Evolutionary conservation across 192 early-diverging fungal species (phyloP), one percentile per base, ranked within the genome.

Genomic region (Gaertneriomyces sp.): DNA sequence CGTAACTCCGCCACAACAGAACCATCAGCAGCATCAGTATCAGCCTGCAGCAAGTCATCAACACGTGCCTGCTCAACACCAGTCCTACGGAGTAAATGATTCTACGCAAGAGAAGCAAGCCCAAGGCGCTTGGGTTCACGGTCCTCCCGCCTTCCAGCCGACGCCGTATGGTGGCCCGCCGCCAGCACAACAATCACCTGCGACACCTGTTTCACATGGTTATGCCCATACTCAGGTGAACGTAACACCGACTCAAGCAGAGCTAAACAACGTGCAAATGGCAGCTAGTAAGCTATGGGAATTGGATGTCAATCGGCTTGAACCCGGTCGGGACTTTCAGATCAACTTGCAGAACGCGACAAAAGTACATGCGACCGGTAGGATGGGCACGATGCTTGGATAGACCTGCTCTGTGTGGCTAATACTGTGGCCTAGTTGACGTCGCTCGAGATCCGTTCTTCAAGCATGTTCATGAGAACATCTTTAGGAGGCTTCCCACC

Each of bases 321-420:
- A 45, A 14, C 71, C 70, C 7, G 74, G 71, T 16, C 38, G 60
- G 20, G 66, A 73, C 55, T 73, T 74, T 43, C 11, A 38, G 7
- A 53, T 77, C 2, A 70, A 77, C 51, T 45, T 77, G 33, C 71
- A 74, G 61, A 16, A 42, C 5, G 42, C 50, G 38, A 77, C 66
- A 4, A 65, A 61, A 19, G 71, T 70, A 20, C 64, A 56, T 45
- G 54, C 51, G 38, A 42, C 38, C 1, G 53, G 68, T 70, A 70
- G 45, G 25, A 14, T 55, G 52, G 53, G 25, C 45, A 63, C 4
- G n/a, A 61, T 19, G n/a, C 42, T 16, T 61, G 60, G n/a, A 56
- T 4, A 41, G 38, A 6, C 4, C 40, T 33, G 42, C n/a, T 3
- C 49, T 11, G 6, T 44, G 41, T 19, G 16, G 14, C 40, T n/a